These are phyloP conservation scores for Amaranthus hypochondriacus DNA, from an alignment of 148 eudicot species.

Conservation along the genomic window DNA sequence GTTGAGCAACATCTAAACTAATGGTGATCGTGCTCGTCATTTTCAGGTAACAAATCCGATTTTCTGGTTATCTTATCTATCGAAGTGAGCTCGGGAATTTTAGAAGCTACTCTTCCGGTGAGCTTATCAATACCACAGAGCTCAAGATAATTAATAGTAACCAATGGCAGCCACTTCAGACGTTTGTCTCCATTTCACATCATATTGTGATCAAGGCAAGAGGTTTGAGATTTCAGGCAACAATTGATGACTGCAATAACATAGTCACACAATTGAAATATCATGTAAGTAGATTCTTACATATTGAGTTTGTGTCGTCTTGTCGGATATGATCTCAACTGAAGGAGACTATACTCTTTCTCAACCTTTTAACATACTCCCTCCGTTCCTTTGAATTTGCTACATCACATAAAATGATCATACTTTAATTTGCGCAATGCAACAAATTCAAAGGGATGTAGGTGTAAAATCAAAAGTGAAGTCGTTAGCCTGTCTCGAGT, in stretches of 20 bases:
- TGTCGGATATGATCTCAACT: neutral
- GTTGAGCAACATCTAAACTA: neutral
- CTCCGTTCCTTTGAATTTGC: too few relatives aligned
- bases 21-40: neutral
- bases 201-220: conserved; percentile 69
- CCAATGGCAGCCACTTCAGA: conserved; percentile 87
- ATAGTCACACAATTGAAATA: conserved; percentile 57
- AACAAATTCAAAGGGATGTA: too few relatives aligned
- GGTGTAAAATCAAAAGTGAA: neutral
- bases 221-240: conserved; percentile 74
- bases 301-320: neutral
- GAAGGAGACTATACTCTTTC: neutral
- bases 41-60: conserved; percentile 56
- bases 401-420: too few relatives aligned
- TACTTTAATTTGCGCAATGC: too few relatives aligned
- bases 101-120: conserved; percentile 67
- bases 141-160: conserved; percentile 54
- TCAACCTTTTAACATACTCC: neutral
- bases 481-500: neutral
- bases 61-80: conserved; percentile 67
- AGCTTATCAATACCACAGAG: conserved; percentile 74
- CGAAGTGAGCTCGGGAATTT: conserved; percentile 68
- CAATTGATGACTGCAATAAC: conserved; percentile 61
- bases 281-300: conserved; percentile 44
- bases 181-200: conserved; percentile 77